Evolutionary conservation across 176 grass and related monocot species (phyloP).

Genomic region (Oryza australiensis): DNA sequence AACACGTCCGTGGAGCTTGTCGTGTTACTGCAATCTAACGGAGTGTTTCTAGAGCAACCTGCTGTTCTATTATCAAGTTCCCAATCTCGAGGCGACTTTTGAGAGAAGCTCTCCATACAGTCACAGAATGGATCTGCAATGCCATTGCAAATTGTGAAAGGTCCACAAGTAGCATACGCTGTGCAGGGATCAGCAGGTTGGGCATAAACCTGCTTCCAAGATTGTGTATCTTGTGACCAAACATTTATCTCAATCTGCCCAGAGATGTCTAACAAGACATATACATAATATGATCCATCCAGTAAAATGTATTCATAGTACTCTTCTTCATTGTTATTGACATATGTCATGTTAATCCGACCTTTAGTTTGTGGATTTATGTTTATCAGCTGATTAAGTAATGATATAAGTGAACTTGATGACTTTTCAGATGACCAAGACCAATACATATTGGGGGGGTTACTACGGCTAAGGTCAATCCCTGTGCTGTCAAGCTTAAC

Average conservation of each 20-base stretch:
- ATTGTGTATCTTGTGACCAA: neutral
- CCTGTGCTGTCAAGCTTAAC: neutral
- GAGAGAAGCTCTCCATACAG: neutral
- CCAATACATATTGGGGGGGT: neutral
- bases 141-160: neutral
- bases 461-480: neutral
- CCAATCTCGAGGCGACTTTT: neutral
- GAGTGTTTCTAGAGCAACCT: neutral
- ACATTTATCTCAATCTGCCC: neutral
- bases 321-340: neutral
- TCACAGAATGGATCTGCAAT: neutral
- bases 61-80: neutral
- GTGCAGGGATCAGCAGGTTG: neutral
- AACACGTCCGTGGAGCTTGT: neutral
- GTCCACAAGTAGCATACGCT: neutral
- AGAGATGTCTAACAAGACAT: neutral
- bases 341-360: neutral
- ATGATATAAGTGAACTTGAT: neutral
- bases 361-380: neutral
- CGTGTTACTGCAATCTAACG: neutral
- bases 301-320: neutral
- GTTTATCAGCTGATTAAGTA: neutral
- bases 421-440: neutral
- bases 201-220: neutral
- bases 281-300: neutral